A percentile compares a stretch with the other conserved stretches of the same genome.
These are phyloP conservation scores for Lecanicillium sp. DNA, from an alignment of 2,329 filamentous ascomycete species.

Conservation along the genomic window DNA sequence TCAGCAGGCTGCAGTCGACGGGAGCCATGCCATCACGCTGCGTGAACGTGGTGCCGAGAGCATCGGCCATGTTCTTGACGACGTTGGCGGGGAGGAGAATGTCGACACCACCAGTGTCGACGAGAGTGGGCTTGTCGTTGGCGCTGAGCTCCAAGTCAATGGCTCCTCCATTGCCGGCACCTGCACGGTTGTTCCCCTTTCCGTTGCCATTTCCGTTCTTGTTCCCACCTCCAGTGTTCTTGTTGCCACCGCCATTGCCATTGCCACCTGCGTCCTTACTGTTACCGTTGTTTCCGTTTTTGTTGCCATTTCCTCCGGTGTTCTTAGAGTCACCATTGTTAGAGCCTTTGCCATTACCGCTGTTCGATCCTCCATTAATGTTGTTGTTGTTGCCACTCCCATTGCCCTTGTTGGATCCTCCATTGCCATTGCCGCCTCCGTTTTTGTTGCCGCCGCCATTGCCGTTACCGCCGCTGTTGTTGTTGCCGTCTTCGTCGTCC, in stretches of 20 bases:
- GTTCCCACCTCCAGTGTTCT: neutral
- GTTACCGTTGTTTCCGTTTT: neutral
- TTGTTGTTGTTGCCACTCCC: neutral
- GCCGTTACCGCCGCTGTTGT: too few species aligned
- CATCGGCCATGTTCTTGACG: neutral
- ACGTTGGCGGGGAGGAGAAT: neutral
- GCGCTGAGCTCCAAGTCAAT: neutral
- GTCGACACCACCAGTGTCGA: slow-evolving; percentile 6
- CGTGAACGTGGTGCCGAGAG: neutral
- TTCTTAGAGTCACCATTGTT: neutral
- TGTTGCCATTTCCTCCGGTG: neutral
- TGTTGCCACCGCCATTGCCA: neutral
- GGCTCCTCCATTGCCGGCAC: neutral
- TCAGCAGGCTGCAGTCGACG: slow-evolving; percentile 4
- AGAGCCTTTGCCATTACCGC: too few species aligned
- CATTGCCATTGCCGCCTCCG: neutral
- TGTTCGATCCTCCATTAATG: too few species aligned
- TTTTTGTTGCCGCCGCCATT: neutral
- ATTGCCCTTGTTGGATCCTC: too few species aligned
- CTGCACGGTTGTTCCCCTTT: neutral
- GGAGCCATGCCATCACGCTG: neutral
- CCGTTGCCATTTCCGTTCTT: neutral
- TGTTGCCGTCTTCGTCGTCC: neutral
- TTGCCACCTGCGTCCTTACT: neutral
- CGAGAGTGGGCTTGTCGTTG: neutral